These are phyloP conservation scores for Calocybe cyanea DNA, from an alignment of 768 basidiomycete species.

Conservation along the genomic window DNA sequence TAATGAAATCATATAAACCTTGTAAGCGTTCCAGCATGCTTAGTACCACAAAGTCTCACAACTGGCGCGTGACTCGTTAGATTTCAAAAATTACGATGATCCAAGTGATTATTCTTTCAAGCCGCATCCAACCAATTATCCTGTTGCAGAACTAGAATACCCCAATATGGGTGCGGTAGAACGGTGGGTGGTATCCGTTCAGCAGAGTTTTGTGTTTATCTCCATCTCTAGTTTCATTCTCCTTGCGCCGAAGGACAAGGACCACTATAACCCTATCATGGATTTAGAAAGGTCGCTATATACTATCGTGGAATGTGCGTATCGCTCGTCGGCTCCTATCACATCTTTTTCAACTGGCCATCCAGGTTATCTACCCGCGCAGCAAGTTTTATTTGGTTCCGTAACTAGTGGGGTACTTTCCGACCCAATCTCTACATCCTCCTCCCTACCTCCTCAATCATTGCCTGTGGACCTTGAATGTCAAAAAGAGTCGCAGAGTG, in stretches of 20 bases:
- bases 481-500: too few relatives aligned
- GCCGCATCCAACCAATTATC: constrained; percentile 55
- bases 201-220: not conserved
- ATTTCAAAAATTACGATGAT: constrained; percentile 67
- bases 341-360: not conserved
- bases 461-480: constrained; percentile 28
- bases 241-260: constrained; percentile 77
- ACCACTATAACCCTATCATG: constrained; percentile 84
- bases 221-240: constrained; percentile 57
- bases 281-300: constrained; percentile 70
- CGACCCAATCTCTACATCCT: constrained; percentile 33
- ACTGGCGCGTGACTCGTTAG: constrained; percentile 33
- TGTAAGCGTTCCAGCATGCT: constrained; percentile 41
- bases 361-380: constrained; percentile 62
- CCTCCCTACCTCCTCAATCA: constrained; percentile 36
- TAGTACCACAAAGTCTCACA: not conserved
- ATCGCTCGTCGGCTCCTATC: constrained; percentile 7
- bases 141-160: constrained; percentile 73
- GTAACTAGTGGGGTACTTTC: constrained; percentile 48
- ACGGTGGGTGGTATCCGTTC: constrained; percentile 41
- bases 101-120: constrained; percentile 61
- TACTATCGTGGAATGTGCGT: constrained; percentile 68
- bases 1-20: constrained; percentile 66
- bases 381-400: constrained; percentile 65
- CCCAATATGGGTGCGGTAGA: constrained; percentile 69